Conservation (phyloP, 768 basidiomycete species). For the Rickenella mellea region DNA sequence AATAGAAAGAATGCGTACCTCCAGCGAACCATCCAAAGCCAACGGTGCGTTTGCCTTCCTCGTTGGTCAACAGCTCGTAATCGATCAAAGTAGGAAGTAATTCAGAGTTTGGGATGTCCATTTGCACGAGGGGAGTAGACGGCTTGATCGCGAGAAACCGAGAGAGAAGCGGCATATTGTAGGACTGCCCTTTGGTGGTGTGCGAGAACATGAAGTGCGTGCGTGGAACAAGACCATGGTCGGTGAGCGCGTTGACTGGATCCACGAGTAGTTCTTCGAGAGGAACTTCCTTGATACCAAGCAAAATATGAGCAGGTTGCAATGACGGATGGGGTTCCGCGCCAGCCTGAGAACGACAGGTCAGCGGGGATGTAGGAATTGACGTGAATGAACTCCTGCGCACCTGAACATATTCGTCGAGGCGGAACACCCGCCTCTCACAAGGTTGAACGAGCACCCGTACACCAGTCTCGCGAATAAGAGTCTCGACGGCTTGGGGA, state of each 20-base stretch:
- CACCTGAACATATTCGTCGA: constrained; percentile 59
- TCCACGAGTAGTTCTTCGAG: constrained; percentile 47
- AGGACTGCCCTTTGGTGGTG: constrained; percentile 78
- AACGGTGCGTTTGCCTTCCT: constrained; percentile 64
- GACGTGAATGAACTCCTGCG: constrained; percentile 8
- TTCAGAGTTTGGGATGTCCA: too few relatives aligned
- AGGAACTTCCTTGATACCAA: constrained; percentile 88
- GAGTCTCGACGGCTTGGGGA: constrained; percentile 56
- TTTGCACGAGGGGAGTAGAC: constrained; percentile 13
- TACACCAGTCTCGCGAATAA: constrained; percentile 47
- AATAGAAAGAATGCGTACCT: constrained; percentile 33
- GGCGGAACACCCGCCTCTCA: constrained; percentile 60
- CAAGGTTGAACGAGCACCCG: constrained; percentile 71
- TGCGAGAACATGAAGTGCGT: constrained; percentile 92
- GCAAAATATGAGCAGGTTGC: constrained; percentile 56
- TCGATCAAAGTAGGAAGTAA: constrained; percentile 57
- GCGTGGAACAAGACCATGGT: constrained; percentile 27
- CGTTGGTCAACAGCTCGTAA: constrained; percentile 69
- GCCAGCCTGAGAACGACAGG: constrained; percentile 49
- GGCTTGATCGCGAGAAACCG: constrained; percentile 37
- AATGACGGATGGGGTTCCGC: constrained; percentile 54
- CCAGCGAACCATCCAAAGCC: constrained; percentile 93
- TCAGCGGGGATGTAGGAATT: neutral
- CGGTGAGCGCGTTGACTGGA: constrained; percentile 22
- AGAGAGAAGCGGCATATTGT: constrained; percentile 74